Percentiles rank a stretch among this genome's conserved stretches.
phyloP scores from a whole-genome alignment of 768 basidiomycete genomes.

The Lactarius indigo region DNA sequence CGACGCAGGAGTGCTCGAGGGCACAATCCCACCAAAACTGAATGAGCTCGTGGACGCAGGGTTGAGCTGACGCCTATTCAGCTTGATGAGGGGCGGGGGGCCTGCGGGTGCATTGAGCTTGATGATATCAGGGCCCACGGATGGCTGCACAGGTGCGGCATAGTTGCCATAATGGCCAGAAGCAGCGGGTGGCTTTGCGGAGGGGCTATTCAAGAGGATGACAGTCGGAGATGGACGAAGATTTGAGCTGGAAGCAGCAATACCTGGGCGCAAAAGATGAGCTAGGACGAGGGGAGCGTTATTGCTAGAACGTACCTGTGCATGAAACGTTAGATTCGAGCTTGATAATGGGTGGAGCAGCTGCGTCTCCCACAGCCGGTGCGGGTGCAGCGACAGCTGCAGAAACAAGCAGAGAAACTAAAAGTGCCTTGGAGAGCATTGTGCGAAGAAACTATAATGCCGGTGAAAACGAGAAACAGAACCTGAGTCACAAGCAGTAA shows the following conservation, averaged over 20 bases:
- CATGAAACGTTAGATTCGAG: constrained; percentile 4
- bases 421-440: constrained; percentile 16
- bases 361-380: not conserved
- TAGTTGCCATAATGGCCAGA: not conserved
- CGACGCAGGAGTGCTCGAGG: not conserved
- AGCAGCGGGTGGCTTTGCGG: not conserved
- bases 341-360: constrained; percentile 6
- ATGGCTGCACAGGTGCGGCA: not conserved
- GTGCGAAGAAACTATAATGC: not conserved
- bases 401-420: constrained; percentile 8
- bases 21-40: constrained; percentile 17
- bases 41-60: constrained; percentile 6
- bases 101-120: constrained; percentile 10
- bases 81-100: constrained; percentile 11
- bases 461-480: not conserved
- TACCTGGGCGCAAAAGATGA: not conserved
- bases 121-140: constrained; percentile 17
- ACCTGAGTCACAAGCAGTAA: not conserved
- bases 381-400: constrained; percentile 18
- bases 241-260: not conserved
- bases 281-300: not conserved
- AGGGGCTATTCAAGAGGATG: constrained; percentile 21
- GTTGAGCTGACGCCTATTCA: constrained; percentile 20
- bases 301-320: constrained; percentile 12
- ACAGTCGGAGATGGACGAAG: constrained; percentile 3